phyloP scores from a whole-genome alignment of 169 alveolate species.

The Cryptosporidium xiaoi region DNA sequence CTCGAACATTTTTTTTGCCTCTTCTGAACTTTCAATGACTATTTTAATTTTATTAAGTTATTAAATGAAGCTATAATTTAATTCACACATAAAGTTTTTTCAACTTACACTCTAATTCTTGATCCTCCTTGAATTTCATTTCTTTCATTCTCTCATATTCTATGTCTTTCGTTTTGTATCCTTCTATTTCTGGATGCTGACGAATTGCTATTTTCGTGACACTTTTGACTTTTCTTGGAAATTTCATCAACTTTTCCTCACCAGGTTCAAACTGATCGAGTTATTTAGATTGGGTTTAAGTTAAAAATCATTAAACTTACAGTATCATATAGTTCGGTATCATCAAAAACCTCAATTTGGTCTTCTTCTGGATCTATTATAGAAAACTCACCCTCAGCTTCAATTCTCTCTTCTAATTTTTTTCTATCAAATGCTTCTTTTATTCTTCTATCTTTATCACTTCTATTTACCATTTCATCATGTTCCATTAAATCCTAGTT shows the following conservation, averaged over 20 bases:
- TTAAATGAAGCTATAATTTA: neutral
- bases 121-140: conserved; percentile 6
- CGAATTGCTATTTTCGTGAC: conserved; percentile 43
- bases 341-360: conserved; percentile 48
- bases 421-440: conserved; percentile 1
- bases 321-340: conserved; percentile 12
- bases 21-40: conserved; percentile 65
- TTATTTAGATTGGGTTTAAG: neutral
- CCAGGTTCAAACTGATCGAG: conserved; percentile 34
- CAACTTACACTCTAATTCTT: conserved; percentile 69
- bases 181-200: conserved; percentile 35
- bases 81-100: neutral
- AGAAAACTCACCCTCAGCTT: conserved; percentile 26
- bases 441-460: neutral
- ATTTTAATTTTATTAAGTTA: neutral
- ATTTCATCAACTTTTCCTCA: conserved; percentile 22
- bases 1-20: conserved; percentile 36
- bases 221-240: neutral
- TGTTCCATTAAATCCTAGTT: conserved; percentile 24
- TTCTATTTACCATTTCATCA: conserved; percentile 8
- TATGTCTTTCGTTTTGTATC: conserved; percentile 10
- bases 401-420: conserved; percentile 1
- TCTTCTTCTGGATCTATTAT: conserved; percentile 44
- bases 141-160: conserved; percentile 19
- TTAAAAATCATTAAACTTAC: conserved; percentile 9